Conservation (phyloP, 345 rosid species). For the Salix viminalis region DNA sequence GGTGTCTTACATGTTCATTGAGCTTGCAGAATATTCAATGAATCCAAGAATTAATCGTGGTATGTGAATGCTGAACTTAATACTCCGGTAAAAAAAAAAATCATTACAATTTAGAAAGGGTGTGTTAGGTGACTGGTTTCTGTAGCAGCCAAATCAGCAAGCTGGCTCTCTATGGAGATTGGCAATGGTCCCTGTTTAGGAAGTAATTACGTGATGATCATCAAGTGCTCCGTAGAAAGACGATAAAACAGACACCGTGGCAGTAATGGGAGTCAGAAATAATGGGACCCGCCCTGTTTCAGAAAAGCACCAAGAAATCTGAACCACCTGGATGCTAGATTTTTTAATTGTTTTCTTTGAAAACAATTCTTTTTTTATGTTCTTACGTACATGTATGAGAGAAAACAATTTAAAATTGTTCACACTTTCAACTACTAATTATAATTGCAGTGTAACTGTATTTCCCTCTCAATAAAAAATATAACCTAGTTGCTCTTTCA, state of each 20-base stretch:
- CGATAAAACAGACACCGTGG: background rate
- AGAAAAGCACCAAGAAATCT: background rate
- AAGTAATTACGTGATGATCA: background rate
- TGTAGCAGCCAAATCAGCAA: background rate
- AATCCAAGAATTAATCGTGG: fast-evolving
- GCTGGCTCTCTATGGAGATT: background rate
- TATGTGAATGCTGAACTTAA: fast-evolving
- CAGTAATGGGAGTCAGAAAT: background rate
- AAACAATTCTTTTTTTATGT: no score
- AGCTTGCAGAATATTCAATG: fast-evolving
- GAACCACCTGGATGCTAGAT: no score
- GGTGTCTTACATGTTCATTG: fast-evolving
- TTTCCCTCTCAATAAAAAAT: no score
- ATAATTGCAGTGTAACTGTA: no score
- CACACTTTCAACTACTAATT: no score
- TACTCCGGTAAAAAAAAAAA: no score
- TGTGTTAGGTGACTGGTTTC: no score
- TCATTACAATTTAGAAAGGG: no score
- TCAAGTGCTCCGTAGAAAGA: background rate
- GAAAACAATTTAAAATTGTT: no score
- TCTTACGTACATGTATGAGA: no score
- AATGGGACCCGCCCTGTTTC: background rate
- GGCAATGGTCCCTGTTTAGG: background rate
- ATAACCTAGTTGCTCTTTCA: no score
- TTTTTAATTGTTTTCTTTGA: no score